phyloP scores from a whole-genome alignment of 306 rosid species.

The Sicyos edulis region DNA sequence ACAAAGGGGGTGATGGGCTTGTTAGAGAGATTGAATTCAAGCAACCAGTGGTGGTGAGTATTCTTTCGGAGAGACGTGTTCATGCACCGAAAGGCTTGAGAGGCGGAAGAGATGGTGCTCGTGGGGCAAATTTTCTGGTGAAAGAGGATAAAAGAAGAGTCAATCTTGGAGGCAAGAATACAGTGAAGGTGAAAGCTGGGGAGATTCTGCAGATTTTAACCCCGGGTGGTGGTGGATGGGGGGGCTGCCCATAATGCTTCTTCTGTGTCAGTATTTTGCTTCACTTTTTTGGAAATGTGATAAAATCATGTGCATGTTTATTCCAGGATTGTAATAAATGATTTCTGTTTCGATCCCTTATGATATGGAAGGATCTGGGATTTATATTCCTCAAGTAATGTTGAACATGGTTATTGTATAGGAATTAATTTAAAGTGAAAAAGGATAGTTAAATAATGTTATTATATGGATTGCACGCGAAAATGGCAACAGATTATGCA shows the following conservation, averaged over 20 bases:
- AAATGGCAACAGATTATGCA: too few species aligned
- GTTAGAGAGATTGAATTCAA: slow-evolving; percentile 82
- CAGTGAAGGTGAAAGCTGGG: slow-evolving; percentile 59
- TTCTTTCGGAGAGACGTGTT: slow-evolving; percentile 90
- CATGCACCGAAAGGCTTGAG: slow-evolving; percentile 82
- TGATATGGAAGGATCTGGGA: slow-evolving; percentile 39
- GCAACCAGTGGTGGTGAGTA: slow-evolving; percentile 59
- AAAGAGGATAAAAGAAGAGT: slow-evolving; percentile 59
- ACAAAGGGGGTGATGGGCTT: slow-evolving; percentile 81
- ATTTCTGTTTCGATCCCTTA: neutral
- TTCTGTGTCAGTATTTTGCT: neutral
- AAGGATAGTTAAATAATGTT: too few species aligned
- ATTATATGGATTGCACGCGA: too few species aligned
- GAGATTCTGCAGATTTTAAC: slow-evolving; percentile 78
- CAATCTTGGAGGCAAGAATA: slow-evolving; percentile 82
- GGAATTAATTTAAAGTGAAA: too few species aligned
- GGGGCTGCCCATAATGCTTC: slow-evolving; percentile 48
- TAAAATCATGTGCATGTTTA: too few species aligned
- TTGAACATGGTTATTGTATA: too few species aligned
- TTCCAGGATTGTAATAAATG: neutral
- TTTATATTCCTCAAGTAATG: slow-evolving; percentile 16
- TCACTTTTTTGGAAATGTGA: too few species aligned
- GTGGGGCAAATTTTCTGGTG: slow-evolving; percentile 69
- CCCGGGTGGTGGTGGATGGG: slow-evolving; percentile 99
- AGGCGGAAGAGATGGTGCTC: slow-evolving; percentile 72